Evolutionary conservation across 345 rosid species (phyloP).

Genomic region (Gossypioides kirkii): DNA sequence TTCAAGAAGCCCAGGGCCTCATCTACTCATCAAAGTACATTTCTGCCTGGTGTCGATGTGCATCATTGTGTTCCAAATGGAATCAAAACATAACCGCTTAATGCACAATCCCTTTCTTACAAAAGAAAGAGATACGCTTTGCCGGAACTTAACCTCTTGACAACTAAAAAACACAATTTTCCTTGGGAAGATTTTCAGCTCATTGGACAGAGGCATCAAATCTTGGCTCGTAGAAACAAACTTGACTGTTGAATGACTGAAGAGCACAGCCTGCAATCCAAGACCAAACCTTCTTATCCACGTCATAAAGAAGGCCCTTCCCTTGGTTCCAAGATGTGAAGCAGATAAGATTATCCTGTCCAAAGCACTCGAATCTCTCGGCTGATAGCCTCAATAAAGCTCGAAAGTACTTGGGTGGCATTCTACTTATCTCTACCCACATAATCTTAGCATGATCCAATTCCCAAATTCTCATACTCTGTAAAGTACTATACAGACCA

Average conservation of each 20-base stretch:
- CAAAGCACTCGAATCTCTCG: conserved; percentile 94
- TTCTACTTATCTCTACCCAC: conserved; percentile 92
- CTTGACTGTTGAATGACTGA: conserved; percentile 94
- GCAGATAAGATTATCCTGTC: conserved; percentile 88
- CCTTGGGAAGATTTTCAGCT: conserved; percentile 9
- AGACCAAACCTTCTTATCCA: conserved; percentile 89
- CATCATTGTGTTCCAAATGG: no score
- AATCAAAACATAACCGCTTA: no score
- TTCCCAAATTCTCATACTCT: conserved; percentile 96
- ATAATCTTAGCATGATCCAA: conserved; percentile 65
- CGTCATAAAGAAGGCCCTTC: conserved; percentile 81
- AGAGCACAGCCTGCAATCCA: conserved; percentile 95
- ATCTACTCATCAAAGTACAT: no score
- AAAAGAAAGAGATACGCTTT: not conserved
- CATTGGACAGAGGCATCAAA: conserved; percentile 65
- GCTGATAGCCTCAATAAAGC: conserved; percentile 83
- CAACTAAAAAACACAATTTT: not conserved
- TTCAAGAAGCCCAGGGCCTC: no score
- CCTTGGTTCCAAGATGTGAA: conserved; percentile 98
- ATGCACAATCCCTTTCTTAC: not conserved
- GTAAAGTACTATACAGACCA: conserved; percentile 82
- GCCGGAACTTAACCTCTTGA: not conserved
- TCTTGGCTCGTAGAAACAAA: conserved; percentile 94
- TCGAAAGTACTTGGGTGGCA: conserved; percentile 82
- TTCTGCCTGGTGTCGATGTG: no score